Percentiles rank a stretch among this genome's conserved stretches.
phyloP scores from a whole-genome alignment of 805 yeast species.

The Ogataea populi-albae region DNA sequence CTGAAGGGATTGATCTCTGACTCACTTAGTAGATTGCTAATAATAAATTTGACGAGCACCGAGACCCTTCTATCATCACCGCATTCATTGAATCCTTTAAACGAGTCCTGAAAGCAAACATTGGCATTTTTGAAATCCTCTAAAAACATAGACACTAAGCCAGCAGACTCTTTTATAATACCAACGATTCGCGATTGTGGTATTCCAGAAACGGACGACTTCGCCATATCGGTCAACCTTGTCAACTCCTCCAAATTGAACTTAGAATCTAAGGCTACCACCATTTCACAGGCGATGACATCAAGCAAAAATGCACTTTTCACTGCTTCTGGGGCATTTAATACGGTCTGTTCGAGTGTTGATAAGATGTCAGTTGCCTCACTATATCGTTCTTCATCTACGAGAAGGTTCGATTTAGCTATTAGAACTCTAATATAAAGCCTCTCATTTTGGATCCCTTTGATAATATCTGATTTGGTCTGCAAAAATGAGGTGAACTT shows the following conservation, averaged over 20 bases:
- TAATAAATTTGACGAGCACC: constrained; percentile 57
- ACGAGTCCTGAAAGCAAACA: constrained; percentile 46
- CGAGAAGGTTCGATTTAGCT: constrained; percentile 39
- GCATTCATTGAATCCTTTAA: constrained; percentile 48
- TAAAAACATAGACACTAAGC: constrained; percentile 59
- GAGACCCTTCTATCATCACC: constrained; percentile 59
- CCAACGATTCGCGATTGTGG: constrained; percentile 78
- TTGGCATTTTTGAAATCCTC: constrained; percentile 56
- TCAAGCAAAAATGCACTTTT: constrained; percentile 54
- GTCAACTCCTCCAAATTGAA: constrained; percentile 36
- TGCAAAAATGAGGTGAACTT: constrained; percentile 18
- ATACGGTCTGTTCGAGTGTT: constrained; percentile 38
- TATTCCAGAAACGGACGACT: constrained; percentile 54
- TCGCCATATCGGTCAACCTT: constrained; percentile 47
- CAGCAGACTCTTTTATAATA: constrained; percentile 74
- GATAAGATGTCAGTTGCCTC: constrained; percentile 36
- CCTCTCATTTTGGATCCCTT: constrained; percentile 31
- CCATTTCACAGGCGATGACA: constrained; percentile 63
- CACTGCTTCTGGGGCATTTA: constrained; percentile 41
- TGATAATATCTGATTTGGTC: constrained; percentile 12
- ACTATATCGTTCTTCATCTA: constrained; percentile 28
- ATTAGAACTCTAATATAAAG: constrained; percentile 48
- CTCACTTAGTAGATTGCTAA: constrained; percentile 61
- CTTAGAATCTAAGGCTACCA: constrained; percentile 42
- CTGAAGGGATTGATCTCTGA: constrained; percentile 69